Percentiles rank a stretch among this genome's conserved stretches.
phyloP scores from a whole-genome alignment of 305 asterid species.

The Fraxinus albicans region DNA sequence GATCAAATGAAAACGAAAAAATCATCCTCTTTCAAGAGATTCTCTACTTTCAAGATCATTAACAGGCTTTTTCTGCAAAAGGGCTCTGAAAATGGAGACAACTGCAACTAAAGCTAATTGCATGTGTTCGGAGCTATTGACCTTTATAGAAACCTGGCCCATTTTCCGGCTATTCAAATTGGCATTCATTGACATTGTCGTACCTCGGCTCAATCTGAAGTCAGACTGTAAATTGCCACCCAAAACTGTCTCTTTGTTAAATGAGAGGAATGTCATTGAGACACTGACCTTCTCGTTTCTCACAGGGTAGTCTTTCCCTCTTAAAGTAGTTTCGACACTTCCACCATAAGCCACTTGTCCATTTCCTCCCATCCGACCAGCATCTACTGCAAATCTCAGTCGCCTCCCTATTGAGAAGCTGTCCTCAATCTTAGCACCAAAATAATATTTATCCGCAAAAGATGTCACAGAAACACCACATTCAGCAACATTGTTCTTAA shows the following conservation, averaged over 20 bases:
- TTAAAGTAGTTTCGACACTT: constrained; percentile 58
- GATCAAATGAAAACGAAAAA: not conserved
- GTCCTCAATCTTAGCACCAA: constrained; percentile 77
- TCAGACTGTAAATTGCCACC: constrained; percentile 65
- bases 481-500: constrained; percentile 56
- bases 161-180: constrained; percentile 65
- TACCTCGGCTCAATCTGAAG: constrained; percentile 67
- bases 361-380: constrained; percentile 60
- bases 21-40: constrained; percentile 31
- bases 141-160: constrained; percentile 77
- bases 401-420: constrained; percentile 54
- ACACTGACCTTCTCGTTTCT: constrained; percentile 70
- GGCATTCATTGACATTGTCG: constrained; percentile 65
- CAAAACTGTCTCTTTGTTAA: constrained; percentile 62
- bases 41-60: constrained; percentile 29
- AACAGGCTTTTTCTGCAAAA: constrained; percentile 48
- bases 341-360: constrained; percentile 79
- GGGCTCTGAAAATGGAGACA: constrained; percentile 53
- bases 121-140: constrained; percentile 76
- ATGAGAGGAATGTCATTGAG: constrained; percentile 58
- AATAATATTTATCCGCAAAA: constrained; percentile 54
- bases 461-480: constrained; percentile 75
- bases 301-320: constrained; percentile 86
- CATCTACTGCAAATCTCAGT: constrained; percentile 55
- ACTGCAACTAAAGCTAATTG: constrained; percentile 72